Evolutionary conservation across 805 yeast genomes (phyloP).

Genomic region (Starmerella floricola): DNA sequence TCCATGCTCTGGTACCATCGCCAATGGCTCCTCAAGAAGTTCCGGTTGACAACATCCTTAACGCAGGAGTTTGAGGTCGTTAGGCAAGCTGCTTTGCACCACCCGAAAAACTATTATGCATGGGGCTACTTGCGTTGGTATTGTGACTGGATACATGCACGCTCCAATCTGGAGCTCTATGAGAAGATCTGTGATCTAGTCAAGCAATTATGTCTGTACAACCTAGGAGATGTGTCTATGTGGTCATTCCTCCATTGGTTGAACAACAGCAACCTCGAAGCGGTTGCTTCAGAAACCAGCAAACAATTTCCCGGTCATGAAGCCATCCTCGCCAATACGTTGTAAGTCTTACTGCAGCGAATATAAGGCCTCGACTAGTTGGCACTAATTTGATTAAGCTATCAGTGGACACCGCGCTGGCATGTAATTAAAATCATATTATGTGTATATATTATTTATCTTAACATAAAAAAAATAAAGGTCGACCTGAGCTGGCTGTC

Average conservation of each 20-base stretch:
- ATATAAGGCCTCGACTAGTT: no score
- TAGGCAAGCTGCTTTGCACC: constrained; percentile 30
- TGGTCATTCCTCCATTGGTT: constrained; percentile 26
- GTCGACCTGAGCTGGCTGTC: no score
- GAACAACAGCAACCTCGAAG: constrained; percentile 2
- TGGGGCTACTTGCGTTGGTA: constrained; percentile 28
- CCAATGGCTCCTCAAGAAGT: constrained; percentile 22
- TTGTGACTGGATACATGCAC: not conserved
- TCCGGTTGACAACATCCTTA: not conserved
- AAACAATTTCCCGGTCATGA: constrained; percentile 15
- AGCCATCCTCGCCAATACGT: no score
- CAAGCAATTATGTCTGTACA: constrained; percentile 16
- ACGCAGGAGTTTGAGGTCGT: constrained; percentile 26
- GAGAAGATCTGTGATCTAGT: constrained; percentile 13
- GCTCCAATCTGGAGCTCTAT: not conserved
- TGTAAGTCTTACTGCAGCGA: no score
- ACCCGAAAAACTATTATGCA: constrained; percentile 41
- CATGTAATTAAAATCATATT: no score
- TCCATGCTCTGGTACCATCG: constrained; percentile 34
- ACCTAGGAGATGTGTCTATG: constrained; percentile 27
- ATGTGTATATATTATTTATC: no score
- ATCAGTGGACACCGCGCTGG: no score
- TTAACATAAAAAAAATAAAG: no score
- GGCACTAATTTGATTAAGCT: no score
- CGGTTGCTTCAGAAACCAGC: constrained; percentile 8